Percentiles rank a stretch among this genome's conserved stretches.
Conservation (phyloP, 163 green algal genomes). For the Coccomyxa subellipsoidea region DNA sequence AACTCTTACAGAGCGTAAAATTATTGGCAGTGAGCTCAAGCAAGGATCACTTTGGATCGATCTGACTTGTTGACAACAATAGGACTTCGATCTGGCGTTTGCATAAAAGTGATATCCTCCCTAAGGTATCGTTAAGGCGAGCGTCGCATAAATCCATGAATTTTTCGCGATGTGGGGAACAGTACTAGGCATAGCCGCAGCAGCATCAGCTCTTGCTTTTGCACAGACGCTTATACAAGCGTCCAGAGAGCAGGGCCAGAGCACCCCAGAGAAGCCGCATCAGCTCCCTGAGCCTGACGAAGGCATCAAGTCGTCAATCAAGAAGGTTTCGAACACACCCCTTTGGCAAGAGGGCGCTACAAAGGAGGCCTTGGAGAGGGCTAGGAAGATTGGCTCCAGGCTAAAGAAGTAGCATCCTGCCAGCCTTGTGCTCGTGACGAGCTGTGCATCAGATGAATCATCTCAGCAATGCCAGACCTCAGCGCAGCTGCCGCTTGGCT, state of each 20-base stretch:
- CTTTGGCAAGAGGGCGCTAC: slow-evolving; percentile 20
- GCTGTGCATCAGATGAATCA: not conserved
- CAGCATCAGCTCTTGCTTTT: slow-evolving; percentile 4
- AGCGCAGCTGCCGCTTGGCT: not conserved
- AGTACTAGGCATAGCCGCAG: not conserved
- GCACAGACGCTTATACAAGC: not conserved
- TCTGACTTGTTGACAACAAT: too few species aligned
- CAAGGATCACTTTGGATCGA: too few species aligned
- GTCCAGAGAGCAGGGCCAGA: not conserved
- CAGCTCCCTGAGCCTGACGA: slow-evolving; percentile 26
- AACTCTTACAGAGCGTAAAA: too few species aligned
- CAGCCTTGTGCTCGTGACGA: not conserved
- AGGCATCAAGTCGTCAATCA: slow-evolving; percentile 3
- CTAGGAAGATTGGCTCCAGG: slow-evolving; percentile 1
- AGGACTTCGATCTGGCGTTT: not conserved
- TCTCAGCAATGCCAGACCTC: not conserved
- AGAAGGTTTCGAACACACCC: slow-evolving; percentile 20
- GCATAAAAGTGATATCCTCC: too few species aligned
- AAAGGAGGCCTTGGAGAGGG: slow-evolving; percentile 10
- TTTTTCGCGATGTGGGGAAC: not conserved
- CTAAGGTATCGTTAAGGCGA: not conserved
- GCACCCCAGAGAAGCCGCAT: not conserved
- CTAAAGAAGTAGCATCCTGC: slow-evolving; percentile 7
- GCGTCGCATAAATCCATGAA: not conserved
- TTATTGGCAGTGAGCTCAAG: too few species aligned